Conservation (phyloP, 306 rosid species). For the Quillaja saponaria region DNA sequence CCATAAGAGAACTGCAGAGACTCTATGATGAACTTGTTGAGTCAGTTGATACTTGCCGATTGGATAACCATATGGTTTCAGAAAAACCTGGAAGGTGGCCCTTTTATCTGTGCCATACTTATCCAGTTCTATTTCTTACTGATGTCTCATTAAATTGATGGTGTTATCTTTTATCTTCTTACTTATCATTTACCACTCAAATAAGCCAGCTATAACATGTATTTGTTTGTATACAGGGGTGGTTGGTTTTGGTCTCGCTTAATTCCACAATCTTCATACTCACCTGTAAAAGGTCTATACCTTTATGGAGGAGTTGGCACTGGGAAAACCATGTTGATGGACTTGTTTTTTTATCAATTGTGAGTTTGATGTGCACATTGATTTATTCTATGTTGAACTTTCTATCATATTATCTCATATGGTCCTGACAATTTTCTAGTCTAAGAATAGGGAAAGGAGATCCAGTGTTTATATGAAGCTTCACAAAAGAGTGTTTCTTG, state of each 20-base stretch:
- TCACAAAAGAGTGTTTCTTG: slow-evolving; percentile 24
- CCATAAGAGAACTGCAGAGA: slow-evolving; percentile 85
- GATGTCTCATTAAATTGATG: too few relatives aligned
- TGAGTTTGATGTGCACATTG: slow-evolving; percentile 48
- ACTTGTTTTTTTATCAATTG: slow-evolving; percentile 87
- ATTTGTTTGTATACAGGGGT: slow-evolving; percentile 48
- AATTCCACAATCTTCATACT: slow-evolving; percentile 67
- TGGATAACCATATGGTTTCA: slow-evolving; percentile 61
- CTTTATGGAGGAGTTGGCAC: slow-evolving; percentile 99
- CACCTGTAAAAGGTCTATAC: slow-evolving; percentile 91
- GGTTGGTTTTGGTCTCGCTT: slow-evolving; percentile 98
- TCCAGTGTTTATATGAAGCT: slow-evolving; percentile 23
- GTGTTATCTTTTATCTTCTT: too few relatives aligned
- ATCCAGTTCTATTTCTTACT: too few relatives aligned
- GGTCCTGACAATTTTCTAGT: slow-evolving; percentile 22
- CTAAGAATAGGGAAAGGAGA: slow-evolving; percentile 9
- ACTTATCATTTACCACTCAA: too few relatives aligned
- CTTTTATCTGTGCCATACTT: slow-evolving; percentile 15
- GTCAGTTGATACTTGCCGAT: slow-evolving; percentile 58
- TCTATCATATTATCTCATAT: slow-evolving; percentile 7
- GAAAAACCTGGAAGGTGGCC: slow-evolving; percentile 75
- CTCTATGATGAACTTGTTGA: slow-evolving; percentile 85
- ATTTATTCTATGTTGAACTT: slow-evolving; percentile 15
- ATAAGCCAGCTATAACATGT: too few relatives aligned
- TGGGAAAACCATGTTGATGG: slow-evolving; percentile 99